Evolutionary conservation across 164 flowering plant genomes (phyloP), one percentile per base, ranked within the genome.

Genomic region (Malania oleifera): DNA sequence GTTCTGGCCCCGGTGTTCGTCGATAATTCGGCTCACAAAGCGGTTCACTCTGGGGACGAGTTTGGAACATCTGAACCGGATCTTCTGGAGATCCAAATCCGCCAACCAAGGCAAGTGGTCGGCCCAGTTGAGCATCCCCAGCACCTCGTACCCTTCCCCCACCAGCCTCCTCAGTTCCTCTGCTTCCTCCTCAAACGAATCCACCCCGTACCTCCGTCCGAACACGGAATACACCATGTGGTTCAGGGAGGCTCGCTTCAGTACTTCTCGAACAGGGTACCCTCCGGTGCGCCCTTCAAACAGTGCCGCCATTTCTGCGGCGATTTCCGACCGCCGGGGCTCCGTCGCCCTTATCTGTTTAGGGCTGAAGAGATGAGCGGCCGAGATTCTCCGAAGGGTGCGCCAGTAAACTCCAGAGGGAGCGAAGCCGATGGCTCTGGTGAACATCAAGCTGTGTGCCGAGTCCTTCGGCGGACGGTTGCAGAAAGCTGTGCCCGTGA

Each of bases 381-480:
- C 65, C 0, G 84, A 78, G 23, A 85, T 77, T 34, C 78, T 65
- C n/a, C 91, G 48, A 3, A 85, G 70, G 5, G 80, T 67, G 12
- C 79, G 67, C 88, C 91, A 85, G 71, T 83, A 83, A 11, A 54
- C 70, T 0, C 88, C 91, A 35, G 73, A 73, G 2, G 84, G 82
- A 18, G 86, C 86, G 67, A 85, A 85, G 8, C 91, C 88, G 14
- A 85, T 82, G 0, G 91, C 84, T 29, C 88, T 47, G 59, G 74
- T 67, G 72, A 84, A 84, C 82, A 84, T 71, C 22, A 82, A 60
- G 14, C 71, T 31, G 55, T 75, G 71, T 4, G 91, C 91, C 7
- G 86, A 81, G 27, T 79, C 80, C 51, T 83, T 79, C 10, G 72
- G 61, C 7, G 88, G 91, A 0, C 91, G 76, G 40, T 79, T 83